Base-by-base conservation (phyloP, 352 stramenopile genomes). In the Phytophthora sp. region DNA sequence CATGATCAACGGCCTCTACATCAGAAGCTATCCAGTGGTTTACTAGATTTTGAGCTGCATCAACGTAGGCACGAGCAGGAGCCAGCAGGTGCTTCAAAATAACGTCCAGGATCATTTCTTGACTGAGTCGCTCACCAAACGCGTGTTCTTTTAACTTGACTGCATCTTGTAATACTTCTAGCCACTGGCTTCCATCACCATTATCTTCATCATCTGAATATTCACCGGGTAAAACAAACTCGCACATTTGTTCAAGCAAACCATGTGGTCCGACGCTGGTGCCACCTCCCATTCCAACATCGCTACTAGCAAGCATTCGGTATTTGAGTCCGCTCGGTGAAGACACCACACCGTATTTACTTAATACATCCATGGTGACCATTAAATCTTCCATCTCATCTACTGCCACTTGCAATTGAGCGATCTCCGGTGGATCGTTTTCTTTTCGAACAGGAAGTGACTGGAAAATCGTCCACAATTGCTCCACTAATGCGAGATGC, bases 371-470 rank as follows among this genome's bases (percentile, higher is more conserved):
- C 74, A 90, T 87, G 1, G 78, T 67, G 13, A 93, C 63, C 59
- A 93, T 75, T 4, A 93, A 37, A 52, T 91, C 84, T 57, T 93
- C 84, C 61, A 90, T 72, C 38, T 85, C 82, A 37, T 93, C 84
- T 12, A 91, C 79, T 31, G 81, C 69, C 15, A 90, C 84, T 57
- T 93, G 84, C 13, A 92, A 67, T 39, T 76, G 75, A 11, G 72
- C 67, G 23, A 92, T 81, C 23, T 75, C 66, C 3, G 74, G 75
- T 1, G 57, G 57, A 59, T 92, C 84, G 7, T 77, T 70, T 12
- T 77, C 68, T 34, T 84, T 92, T n/a, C 82, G 72, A 49, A 79
- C 66, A n/a, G 84, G 84, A 7, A 92, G 45, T 1, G 84, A 89
- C 69, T 92, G 82, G 31, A 92, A 91, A 37, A 92, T 86, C 4